Base-by-base conservation (phyloP, 495 filamentous ascomycete genomes). In the Penicillium coprophilum region DNA sequence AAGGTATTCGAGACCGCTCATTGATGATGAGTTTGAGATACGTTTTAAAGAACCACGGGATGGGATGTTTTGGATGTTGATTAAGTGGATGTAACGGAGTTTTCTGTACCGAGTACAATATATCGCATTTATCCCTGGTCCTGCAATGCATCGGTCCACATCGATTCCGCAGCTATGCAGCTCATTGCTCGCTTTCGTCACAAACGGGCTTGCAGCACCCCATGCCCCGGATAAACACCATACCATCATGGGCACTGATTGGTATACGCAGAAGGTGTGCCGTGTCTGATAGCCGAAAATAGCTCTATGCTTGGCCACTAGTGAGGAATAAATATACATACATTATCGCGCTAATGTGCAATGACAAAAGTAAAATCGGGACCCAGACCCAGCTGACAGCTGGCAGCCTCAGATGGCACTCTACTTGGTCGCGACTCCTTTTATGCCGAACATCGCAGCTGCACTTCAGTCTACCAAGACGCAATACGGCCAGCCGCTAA, bases 171-270 rank as follows among this genome's bases (percentile, higher is more conserved):
- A 60, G 53, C 51, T 65, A 8, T 58, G 51, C 47, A 50, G 56
- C 53, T 54, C 53, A 32, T 40, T 65, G 30, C 50, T 65, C 13
- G 46, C 53, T 21, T 53, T 60, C 17, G 50, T 56, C 27, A 47
- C 62, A 40, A 50, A 57, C 6, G 48, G 19, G 19, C 6, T 59
- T 40, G 56, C 61, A 12, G 21, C 40, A 21, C 57, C 53, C 15
- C 34, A 64, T 19, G 23, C 44, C 4, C 55, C 24, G 13, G 50
- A 67, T 19, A 62, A 63, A 50, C 59, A 59, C 39, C 65, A 66
- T 56, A 65, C 60, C 23, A 68, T 72, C 46, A 47, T 71, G 48
- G 72, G 73, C 50, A 72, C 72, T 48, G 69, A 75, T 60, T 75
- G 67, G 67, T 60, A 62, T 48, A 59, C 69, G 15, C 65, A 6